Conservation (phyloP, 2,329 filamentous ascomycete genomes). For the Ophiostoma ips region DNA sequence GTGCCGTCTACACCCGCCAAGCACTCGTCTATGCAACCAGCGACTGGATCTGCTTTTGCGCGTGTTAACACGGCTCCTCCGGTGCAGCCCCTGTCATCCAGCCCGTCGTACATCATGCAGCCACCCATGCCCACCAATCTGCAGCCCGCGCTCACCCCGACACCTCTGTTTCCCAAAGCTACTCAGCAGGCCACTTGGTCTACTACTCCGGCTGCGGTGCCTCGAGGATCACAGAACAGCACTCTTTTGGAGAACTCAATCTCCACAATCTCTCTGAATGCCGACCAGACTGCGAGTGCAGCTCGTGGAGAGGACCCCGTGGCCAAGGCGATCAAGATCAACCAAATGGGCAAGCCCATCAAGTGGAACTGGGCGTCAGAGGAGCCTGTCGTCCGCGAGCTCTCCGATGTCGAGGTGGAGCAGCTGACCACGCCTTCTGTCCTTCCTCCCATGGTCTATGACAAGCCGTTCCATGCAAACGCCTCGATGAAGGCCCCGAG, state of each 20-base stretch:
- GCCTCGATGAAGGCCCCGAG: background rate
- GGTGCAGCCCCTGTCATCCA: background rate
- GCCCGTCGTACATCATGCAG: background rate
- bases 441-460: background rate
- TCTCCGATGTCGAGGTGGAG: background rate
- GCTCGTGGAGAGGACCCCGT: background rate
- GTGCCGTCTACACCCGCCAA: background rate
- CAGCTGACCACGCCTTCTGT: background rate
- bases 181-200: too few relatives aligned
- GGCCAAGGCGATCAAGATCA: slow-evolving; percentile 6
- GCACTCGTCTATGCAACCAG: too few relatives aligned
- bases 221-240: too few relatives aligned
- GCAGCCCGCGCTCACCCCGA: background rate
- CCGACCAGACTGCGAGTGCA: background rate
- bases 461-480: background rate
- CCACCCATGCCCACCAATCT: background rate
- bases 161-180: background rate
- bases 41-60: too few relatives aligned
- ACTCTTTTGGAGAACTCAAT: too few relatives aligned
- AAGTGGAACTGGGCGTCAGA: slow-evolving; percentile 7
- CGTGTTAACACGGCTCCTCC: background rate
- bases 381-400: slow-evolving; percentile 2
- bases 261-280: too few relatives aligned
- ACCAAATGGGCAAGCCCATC: slow-evolving; percentile 4
- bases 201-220: too few relatives aligned